phyloP scores from a whole-genome alignment of 345 rosid species.

The Trapa incisa region DNA sequence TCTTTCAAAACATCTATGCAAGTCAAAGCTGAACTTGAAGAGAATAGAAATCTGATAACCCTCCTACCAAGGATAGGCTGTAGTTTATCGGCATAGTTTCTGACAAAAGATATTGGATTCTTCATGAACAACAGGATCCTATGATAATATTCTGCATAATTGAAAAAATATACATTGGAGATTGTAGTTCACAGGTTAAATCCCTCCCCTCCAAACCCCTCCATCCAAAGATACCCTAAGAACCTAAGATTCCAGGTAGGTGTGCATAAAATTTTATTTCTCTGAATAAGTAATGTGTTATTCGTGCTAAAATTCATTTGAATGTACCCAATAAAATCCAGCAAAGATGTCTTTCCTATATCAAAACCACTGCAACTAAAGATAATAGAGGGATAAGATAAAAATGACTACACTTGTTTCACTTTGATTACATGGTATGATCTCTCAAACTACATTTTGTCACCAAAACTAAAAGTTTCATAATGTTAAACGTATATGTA shows the following conservation, averaged over 20 bases:
- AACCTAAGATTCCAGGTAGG: not conserved
- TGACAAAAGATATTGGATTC: not conserved
- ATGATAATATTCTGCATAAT: not conserved
- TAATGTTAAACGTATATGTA: not conserved
- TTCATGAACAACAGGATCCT: not conserved
- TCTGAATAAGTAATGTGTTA: not conserved
- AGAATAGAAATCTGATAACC: not conserved
- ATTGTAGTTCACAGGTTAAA: not conserved
- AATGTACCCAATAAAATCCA: not conserved
- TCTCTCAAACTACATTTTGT: not conserved
- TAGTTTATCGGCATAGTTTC: slow-evolving; percentile 2
- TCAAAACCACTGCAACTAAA: not conserved
- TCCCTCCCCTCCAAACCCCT: no score
- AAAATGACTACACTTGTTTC: not conserved
- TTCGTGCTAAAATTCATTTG: not conserved
- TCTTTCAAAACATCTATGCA: not conserved
- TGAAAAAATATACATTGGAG: not conserved
- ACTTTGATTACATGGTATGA: not conserved
- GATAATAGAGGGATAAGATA: not conserved
- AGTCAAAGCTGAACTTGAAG: slow-evolving; percentile 1
- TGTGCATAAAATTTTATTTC: not conserved
- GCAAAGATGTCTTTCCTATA: not conserved
- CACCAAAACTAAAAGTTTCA: not conserved
- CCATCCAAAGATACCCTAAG: no score
- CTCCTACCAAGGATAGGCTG: not conserved